Percentiles rank a stretch among this genome's conserved stretches.
These are phyloP conservation scores for Elongisporangium undulatum DNA, from an alignment of 352 stramenopile species.

Conservation along the genomic window DNA sequence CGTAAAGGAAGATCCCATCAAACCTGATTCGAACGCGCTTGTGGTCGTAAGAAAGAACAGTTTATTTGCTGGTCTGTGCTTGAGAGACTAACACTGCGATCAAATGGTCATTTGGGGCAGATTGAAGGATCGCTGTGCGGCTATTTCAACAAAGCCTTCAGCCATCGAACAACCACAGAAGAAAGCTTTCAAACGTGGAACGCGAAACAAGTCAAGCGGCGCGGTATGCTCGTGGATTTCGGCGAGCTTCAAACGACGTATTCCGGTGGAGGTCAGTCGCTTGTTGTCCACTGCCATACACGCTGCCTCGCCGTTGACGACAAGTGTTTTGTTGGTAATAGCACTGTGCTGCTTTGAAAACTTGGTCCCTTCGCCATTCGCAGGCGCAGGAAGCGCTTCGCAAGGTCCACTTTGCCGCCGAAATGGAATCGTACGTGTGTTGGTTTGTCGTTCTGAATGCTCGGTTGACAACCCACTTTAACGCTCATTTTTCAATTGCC, in stretches of 20 bases:
- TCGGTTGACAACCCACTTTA: neutral
- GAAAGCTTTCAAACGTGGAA: slow-evolving; percentile 54
- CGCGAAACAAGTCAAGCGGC: slow-evolving; percentile 26
- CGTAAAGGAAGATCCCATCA: slow-evolving; percentile 44
- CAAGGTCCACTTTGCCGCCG: slow-evolving; percentile 7
- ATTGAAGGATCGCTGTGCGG: slow-evolving; percentile 66
- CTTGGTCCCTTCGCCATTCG: slow-evolving; percentile 19
- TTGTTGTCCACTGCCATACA: neutral
- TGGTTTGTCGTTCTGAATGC: neutral
- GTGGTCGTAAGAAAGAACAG: slow-evolving; percentile 29
- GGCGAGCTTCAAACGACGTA: slow-evolving; percentile 60
- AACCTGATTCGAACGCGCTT: slow-evolving; percentile 26
- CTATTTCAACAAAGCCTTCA: slow-evolving; percentile 63
- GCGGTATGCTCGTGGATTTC: slow-evolving; percentile 58
- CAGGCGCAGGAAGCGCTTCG: slow-evolving; percentile 1
- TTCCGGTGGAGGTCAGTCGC: slow-evolving; percentile 29
- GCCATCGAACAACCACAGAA: slow-evolving; percentile 22
- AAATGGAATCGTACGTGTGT: slow-evolving; percentile 30
- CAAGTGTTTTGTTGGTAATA: slow-evolving; percentile 6
- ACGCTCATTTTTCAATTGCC: neutral
- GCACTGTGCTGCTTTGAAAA: slow-evolving; percentile 60
- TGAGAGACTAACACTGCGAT: neutral
- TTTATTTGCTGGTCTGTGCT: neutral
- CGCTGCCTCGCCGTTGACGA: neutral
- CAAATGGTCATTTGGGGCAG: slow-evolving; percentile 12